Evolutionary conservation across 2,329 filamentous ascomycete species (phyloP).

Genomic region (Chaetomiaceae sp.): DNA sequence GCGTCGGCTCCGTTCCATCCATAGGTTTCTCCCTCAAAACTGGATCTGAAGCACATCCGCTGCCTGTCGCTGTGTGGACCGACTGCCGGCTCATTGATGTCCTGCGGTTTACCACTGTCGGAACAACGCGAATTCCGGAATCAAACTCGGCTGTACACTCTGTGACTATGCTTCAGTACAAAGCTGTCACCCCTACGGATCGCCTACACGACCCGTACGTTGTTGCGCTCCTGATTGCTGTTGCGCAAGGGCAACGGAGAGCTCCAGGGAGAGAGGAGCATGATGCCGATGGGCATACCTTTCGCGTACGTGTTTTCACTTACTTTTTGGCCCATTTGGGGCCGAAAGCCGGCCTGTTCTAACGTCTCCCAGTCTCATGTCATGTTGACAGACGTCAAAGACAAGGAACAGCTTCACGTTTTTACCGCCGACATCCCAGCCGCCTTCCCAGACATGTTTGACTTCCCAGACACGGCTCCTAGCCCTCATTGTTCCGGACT

Average conservation of each 20-base stretch:
- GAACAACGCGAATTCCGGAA: no score
- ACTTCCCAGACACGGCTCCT: not conserved
- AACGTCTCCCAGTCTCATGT: not conserved
- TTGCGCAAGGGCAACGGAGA: not conserved
- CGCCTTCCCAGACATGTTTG: not conserved
- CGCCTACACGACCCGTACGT: not conserved
- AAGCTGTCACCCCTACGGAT: not conserved
- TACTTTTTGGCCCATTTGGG: no score
- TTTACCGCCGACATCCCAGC: slow-evolving; percentile 1
- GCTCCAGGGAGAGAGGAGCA: not conserved
- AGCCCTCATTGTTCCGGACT: not conserved
- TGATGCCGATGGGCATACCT: not conserved
- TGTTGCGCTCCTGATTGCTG: not conserved
- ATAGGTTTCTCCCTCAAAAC: not conserved
- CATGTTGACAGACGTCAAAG: not conserved
- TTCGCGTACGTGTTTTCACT: not conserved
- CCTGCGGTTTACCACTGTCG: not conserved
- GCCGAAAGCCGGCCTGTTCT: not conserved
- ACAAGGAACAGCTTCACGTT: not conserved
- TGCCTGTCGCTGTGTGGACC: not conserved
- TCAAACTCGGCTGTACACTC: not conserved
- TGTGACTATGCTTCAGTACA: not conserved
- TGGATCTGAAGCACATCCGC: not conserved
- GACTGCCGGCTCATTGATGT: not conserved
- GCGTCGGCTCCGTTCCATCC: not conserved